Percentiles rank a stretch among this genome's conserved stretches.
Conservation (phyloP, 305 asterid genomes). For the Rubia balearica region DNA sequence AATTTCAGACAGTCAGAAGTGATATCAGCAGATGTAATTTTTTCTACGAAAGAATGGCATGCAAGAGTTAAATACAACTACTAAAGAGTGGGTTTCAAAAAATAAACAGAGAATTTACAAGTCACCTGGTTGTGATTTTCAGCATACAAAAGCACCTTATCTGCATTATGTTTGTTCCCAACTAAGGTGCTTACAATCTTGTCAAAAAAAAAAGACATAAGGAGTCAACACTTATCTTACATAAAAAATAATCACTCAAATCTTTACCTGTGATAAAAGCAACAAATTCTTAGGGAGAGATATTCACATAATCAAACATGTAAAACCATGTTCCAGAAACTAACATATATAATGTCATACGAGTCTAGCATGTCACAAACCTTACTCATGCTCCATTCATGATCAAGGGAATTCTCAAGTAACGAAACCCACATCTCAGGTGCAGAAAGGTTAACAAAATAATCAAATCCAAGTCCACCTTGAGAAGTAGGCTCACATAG, state of each 20-base stretch:
- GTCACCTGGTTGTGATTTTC: conserved; percentile 96
- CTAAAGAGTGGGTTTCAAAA: conserved; percentile 6
- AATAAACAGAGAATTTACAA: conserved; percentile 11
- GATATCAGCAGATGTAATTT: background rate
- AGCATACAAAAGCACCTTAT: conserved; percentile 81
- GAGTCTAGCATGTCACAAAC: conserved; percentile 28
- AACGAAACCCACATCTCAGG: conserved; percentile 79
- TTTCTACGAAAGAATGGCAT: background rate
- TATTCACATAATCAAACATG: background rate
- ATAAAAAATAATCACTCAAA: background rate
- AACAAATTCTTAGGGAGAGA: background rate
- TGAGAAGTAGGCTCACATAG: conserved; percentile 78
- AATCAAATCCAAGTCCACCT: conserved; percentile 97
- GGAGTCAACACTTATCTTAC: conserved; percentile 7
- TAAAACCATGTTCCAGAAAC: conserved; percentile 7
- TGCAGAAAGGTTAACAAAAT: conserved; percentile 79
- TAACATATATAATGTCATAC: background rate
- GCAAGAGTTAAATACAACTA: conserved; percentile 3
- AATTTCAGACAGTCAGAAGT: conserved; percentile 8
- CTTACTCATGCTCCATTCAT: conserved; percentile 93
- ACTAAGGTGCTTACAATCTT: conserved; percentile 68
- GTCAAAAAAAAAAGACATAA: conserved; percentile 26
- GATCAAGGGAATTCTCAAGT: conserved; percentile 65
- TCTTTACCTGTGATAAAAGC: background rate
- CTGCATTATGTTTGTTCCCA: conserved; percentile 46